These are phyloP conservation scores for Haplosporangium sp. DNA, from an alignment of 371 early-diverging fungal species.

Conservation along the genomic window DNA sequence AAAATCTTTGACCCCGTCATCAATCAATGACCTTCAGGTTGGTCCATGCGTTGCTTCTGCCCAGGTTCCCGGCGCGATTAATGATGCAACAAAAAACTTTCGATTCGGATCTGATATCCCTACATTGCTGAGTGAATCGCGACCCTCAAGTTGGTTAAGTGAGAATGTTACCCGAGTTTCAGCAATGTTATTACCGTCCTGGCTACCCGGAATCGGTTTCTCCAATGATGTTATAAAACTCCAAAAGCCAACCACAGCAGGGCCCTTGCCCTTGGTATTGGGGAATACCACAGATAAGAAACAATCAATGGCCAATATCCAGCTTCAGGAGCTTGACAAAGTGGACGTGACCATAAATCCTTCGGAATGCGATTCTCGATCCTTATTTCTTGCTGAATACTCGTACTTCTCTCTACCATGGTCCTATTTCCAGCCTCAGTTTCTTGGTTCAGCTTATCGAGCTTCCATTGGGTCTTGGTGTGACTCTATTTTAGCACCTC, in stretches of 20 bases:
- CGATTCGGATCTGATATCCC: not conserved
- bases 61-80: not conserved
- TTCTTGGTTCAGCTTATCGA: not conserved
- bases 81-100: not conserved
- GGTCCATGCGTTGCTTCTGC: not conserved
- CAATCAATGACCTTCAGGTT: not conserved
- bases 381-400: not conserved
- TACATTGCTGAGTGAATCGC: not conserved
- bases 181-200: not conserved
- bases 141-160: not conserved
- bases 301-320: not conserved
- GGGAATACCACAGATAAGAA: not conserved
- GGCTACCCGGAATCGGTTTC: constrained; percentile 2
- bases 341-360: not conserved
- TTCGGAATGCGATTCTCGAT: not conserved
- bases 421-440: not conserved
- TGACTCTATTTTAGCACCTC: constrained; percentile 8
- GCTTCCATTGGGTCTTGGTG: constrained; percentile 7
- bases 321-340: not conserved
- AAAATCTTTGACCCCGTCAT: not conserved
- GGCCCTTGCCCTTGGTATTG: not conserved
- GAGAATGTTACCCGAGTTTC: constrained; percentile 6
- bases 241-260: not conserved
- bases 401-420: not conserved
- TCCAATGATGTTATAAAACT: not conserved